A percentile compares a stretch with the other conserved stretches of the same genome.
phyloP scores from a whole-genome alignment of 495 filamentous ascomycete species.

The Staphylotrichum tortipilum region DNA sequence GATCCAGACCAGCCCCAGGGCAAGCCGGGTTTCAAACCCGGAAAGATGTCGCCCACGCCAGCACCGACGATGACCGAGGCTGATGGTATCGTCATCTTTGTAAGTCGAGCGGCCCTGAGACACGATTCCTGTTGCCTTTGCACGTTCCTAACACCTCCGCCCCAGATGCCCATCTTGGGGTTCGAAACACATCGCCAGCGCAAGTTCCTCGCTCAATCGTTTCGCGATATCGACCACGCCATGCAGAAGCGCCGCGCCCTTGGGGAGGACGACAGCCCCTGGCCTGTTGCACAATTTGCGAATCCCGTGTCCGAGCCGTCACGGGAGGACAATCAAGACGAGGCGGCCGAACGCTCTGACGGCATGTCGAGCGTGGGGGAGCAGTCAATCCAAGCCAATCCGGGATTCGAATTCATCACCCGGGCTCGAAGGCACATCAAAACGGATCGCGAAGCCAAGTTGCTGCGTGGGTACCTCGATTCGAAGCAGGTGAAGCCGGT shows the following conservation, averaged over 20 bases:
- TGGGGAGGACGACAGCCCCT: conserved; percentile 3
- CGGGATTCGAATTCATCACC: no score
- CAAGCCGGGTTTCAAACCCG: background rate
- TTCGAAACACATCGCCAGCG: conserved; percentile 14
- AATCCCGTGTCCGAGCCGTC: background rate
- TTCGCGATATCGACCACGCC: conserved; percentile 3
- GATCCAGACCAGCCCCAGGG: background rate
- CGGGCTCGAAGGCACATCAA: background rate
- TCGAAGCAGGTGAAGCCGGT: conserved; percentile 9
- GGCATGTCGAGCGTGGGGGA: background rate
- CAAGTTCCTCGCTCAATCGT: conserved; percentile 8
- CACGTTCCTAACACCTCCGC: background rate
- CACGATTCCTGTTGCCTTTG: background rate
- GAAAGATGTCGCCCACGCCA: background rate
- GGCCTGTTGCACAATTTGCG: background rate
- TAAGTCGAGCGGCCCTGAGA: background rate
- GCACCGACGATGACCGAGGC: background rate
- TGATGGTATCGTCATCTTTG: conserved; percentile 10
- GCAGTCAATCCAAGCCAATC: conserved; percentile 3
- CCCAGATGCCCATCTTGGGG: conserved; percentile 10
- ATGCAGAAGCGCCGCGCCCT: conserved; percentile 1
- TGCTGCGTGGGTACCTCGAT: conserved; percentile 9
- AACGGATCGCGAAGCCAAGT: conserved; percentile 1
- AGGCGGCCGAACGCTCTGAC: conserved; percentile 1
- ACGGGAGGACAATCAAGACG: background rate